Evolutionary conservation across 2,329 filamentous ascomycete species (phyloP).

Genomic region (Parafenestella ontariensis): DNA sequence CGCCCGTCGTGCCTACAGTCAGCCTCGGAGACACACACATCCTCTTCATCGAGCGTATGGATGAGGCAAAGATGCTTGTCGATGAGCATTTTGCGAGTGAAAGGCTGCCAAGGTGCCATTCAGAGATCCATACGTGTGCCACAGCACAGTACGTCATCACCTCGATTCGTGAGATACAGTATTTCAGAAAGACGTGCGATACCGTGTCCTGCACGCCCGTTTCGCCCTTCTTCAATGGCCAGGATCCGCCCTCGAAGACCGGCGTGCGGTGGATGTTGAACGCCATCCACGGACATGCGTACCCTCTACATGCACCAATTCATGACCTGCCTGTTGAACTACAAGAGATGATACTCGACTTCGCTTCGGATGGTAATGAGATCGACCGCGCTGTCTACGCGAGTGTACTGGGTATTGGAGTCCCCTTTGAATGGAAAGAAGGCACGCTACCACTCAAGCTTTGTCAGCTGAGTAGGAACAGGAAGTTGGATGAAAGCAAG

Average conservation of each 20-base stretch:
- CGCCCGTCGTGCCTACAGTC: conserved; percentile 1
- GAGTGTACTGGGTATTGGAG: not conserved
- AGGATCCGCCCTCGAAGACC: not conserved
- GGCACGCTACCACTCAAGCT: not conserved
- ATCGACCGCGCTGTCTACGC: not conserved
- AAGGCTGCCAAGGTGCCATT: not conserved
- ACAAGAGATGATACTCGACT: conserved; percentile 11
- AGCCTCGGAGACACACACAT: conserved; percentile 1
- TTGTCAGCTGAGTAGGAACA: not conserved
- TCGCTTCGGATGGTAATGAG: not conserved
- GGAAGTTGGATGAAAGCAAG: not conserved
- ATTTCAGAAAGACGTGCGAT: conserved; percentile 1
- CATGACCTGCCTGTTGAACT: conserved; percentile 7
- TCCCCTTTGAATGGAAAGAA: not conserved
- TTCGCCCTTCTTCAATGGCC: conserved; percentile 1
- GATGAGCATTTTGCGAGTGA: conserved; percentile 6
- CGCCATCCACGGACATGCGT: conserved; percentile 5
- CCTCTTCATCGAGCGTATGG: conserved; percentile 1
- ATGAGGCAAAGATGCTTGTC: conserved; percentile 4
- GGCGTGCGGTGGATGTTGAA: conserved; percentile 11
- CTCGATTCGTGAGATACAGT: conserved; percentile 3
- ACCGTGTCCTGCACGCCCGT: not conserved
- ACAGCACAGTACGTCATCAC: conserved; percentile 10
- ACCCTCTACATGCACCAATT: conserved; percentile 3
- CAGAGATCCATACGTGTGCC: not conserved